Evolutionary conservation across 805 yeast genomes (phyloP).

Genomic region (Dipodascus geniculatus): DNA sequence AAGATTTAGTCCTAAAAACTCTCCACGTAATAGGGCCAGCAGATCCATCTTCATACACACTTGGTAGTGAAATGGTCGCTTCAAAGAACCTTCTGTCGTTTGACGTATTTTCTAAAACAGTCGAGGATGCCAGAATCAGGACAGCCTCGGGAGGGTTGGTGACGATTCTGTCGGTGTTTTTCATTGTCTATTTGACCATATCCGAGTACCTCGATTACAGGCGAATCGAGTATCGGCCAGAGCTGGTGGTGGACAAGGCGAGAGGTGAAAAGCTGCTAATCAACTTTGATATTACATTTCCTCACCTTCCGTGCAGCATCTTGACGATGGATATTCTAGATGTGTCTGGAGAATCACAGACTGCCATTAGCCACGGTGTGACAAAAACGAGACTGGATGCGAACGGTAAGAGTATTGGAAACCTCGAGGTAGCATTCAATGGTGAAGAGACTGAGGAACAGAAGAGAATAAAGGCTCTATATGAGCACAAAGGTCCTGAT

Average conservation of each 20-base stretch:
- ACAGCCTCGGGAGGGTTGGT: conserved; percentile 87
- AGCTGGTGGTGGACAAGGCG: conserved; percentile 63
- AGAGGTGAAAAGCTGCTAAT: conserved; percentile 67
- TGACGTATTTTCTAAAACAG: conserved; percentile 90
- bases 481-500: conserved; percentile 26
- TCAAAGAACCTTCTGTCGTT: conserved; percentile 36
- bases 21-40: background rate
- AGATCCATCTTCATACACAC: background rate
- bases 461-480: conserved; percentile 16
- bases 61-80: background rate
- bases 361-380: conserved; percentile 65
- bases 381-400: conserved; percentile 50
- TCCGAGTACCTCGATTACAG: conserved; percentile 73
- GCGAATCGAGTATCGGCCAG: conserved; percentile 59
- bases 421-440: conserved; percentile 27
- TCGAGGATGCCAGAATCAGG: conserved; percentile 81
- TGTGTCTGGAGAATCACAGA: conserved; percentile 71
- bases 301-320: conserved; percentile 70
- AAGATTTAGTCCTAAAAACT: too few relatives aligned
- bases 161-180: conserved; percentile 54
- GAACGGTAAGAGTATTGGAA: conserved; percentile 37
- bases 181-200: conserved; percentile 49
- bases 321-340: conserved; percentile 81
- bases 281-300: conserved; percentile 73
- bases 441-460: conserved; percentile 17